Base-by-base conservation (phyloP, 768 basidiomycete species). In the Leucosporidium scottii region DNA sequence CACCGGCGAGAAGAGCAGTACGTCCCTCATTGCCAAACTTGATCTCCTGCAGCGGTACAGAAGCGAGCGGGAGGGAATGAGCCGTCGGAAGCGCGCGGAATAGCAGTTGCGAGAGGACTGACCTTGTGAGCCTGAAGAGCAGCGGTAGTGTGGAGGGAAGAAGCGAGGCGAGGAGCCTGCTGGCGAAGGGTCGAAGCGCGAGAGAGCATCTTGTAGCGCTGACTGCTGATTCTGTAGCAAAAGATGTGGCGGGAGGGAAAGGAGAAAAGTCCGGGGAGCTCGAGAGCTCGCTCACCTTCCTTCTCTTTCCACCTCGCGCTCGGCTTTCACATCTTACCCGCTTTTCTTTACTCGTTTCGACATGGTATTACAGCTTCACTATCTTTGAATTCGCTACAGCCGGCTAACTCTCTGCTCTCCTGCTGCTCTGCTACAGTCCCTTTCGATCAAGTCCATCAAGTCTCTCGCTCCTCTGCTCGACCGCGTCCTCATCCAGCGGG, bases 1-100 rank as follows among this genome's bases (percentile, higher is more conserved):
- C 93, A 79, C 94, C 94, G 79, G 88, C 88, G 74, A 97, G 84
- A 81, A 96, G 94, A 80, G 86, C 85, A 36, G 92, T 91, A 71
- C 93, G 85, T 73, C 93, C 93, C 73, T 92, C 91, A 79, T 97
- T 93, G 77, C 88, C 89, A 81, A 98, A 97, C 81, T 89, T 88
- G 79, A 98, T 90, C 79, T 96, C 93, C 39, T 44, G 15, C 39
- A 44, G 39, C 3, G 39, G 51, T 53, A 27, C 30, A n/a, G 3
- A 20, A 28, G 39, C 15, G 3, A 34, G 39, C 7, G 39, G 8
- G 39, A 17, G 15, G 39, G 10, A 44, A 44, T 50, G 20, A 54
- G 55, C 50, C 12, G 34, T 34, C 39, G n/a, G 50, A 36, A 31
- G 68, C 48, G 34, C 30, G 59, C 27, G 50, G 51, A 31, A 15